Conservation (phyloP, 495 filamentous ascomycete genomes). For the Penicillium fimorum region DNA sequence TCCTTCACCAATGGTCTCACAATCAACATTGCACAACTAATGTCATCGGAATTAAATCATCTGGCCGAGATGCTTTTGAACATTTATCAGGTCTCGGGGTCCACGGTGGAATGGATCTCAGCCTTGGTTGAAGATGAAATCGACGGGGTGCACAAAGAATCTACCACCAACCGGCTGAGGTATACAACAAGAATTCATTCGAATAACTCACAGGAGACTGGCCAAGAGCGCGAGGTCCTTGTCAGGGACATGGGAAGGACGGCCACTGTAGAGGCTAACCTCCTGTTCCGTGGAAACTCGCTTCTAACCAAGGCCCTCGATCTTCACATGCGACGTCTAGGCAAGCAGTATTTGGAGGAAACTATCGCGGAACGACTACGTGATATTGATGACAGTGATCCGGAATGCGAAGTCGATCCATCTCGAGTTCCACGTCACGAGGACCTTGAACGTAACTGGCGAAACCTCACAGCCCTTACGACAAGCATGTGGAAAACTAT, state of each 20-base stretch:
- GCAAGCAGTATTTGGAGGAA: constrained; percentile 89
- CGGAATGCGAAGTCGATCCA: constrained; percentile 94
- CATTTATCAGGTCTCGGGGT: constrained; percentile 94
- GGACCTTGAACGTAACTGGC: constrained; percentile 83
- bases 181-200: constrained; percentile 77
- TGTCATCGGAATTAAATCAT: constrained; percentile 72
- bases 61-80: constrained; percentile 88
- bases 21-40: constrained; percentile 73
- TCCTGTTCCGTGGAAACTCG: constrained; percentile 94
- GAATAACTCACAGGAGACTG: constrained; percentile 69
- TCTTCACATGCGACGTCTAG: constrained; percentile 90
- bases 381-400: constrained; percentile 84
- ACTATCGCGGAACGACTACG: constrained; percentile 79
- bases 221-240: constrained; percentile 58
- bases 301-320: constrained; percentile 92
- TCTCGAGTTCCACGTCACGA: constrained; percentile 63
- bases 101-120: constrained; percentile 86
- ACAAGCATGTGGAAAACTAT: constrained; percentile 85
- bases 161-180: constrained; percentile 61
- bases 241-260: constrained; percentile 59
- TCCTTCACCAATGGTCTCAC: constrained; percentile 80
- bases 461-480: constrained; percentile 69
- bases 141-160: constrained; percentile 82
- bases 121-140: constrained; percentile 95
- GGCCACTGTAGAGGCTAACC: constrained; percentile 75